These are phyloP conservation scores for Sarocladium strictum DNA, from an alignment of 2,329 filamentous ascomycete genomes.

Conservation along the genomic window DNA sequence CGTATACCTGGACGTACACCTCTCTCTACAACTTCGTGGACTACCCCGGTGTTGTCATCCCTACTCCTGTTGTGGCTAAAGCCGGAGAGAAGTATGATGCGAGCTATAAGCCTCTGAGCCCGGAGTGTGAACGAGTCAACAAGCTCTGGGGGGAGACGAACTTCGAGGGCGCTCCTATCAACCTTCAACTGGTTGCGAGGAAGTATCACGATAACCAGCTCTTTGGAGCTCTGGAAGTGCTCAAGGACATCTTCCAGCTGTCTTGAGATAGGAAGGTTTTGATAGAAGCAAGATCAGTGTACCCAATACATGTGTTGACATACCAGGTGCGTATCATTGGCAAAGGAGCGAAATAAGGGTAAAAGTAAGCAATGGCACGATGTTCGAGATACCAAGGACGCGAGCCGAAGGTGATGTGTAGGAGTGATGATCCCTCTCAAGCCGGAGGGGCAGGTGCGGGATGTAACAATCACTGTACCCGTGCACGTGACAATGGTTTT, in stretches of 20 bases:
- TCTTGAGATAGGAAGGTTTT: no score
- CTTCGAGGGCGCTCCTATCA: constrained; percentile 28
- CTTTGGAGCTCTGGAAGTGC: constrained; percentile 20
- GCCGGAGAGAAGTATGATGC: constrained; percentile 20
- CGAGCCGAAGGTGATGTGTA: no score
- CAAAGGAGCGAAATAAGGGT: no score
- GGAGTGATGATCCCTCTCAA: no score
- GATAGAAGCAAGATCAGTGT: no score
- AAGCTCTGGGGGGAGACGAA: constrained; percentile 25
- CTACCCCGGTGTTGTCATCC: constrained; percentile 28
- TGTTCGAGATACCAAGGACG: no score
- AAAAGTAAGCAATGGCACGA: no score
- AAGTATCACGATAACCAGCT: constrained; percentile 29
- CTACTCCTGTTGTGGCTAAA: constrained; percentile 26
- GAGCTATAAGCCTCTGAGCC: constrained; percentile 20
- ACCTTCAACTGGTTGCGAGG: constrained; percentile 27
- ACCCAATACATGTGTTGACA: no score
- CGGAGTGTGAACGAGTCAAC: constrained; percentile 23
- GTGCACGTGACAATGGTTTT: no score
- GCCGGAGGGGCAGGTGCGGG: no score
- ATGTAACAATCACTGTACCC: no score
- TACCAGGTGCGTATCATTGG: no score
- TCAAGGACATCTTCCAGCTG: constrained; percentile 13
- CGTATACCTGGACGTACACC: constrained; percentile 31
- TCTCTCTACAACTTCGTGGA: constrained; percentile 32